Base-by-base conservation (phyloP, 306 rosid genomes). In the Inga laurina region DNA sequence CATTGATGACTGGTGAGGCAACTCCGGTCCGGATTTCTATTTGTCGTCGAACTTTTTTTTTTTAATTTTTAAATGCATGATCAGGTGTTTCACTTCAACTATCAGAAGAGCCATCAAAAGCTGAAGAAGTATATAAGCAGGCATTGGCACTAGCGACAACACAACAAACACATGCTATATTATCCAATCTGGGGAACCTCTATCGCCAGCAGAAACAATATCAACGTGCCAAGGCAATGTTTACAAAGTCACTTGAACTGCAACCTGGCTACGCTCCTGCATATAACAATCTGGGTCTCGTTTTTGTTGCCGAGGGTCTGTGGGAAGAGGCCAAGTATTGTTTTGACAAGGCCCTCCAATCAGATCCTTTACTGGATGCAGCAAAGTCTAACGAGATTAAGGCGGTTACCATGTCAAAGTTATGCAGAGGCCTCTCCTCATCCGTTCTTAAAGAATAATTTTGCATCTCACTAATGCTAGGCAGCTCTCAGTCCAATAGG, bases 181-280 rank as follows among this genome's bases (percentile, higher is more conserved):
- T 91, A 76, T 96, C 94, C 73, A 96, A 96, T 90, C 92, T 96
- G 18, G 99, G 99, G 76, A 93, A 92, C 84, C 89, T 96, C 16
- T 93, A 93, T 74, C 91, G 97, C 59, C 92, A 91, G 77, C 97
- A 90, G 91, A 96, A 92, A 85, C 91, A 96, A 44, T 90, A 92
- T 41, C 90, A 91, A 75, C 93, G 92, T 9, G 98, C 99, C 37
- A 96, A 93, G 88, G 97, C 99, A 45, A 93, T 96, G 98, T 90
- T 90, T 78, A 81, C 99, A 1, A 96, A 96, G 86, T 86, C 97
- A 30, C 97, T 96, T 64, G 98, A 93, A 76, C 87, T 96, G 52
- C 90, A 81, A 69, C 97, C 99, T 21, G 98, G 97, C 70, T 96
- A 96, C 85, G 97, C 99, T 81, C 98, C 97, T 45, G 98, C 98